These are phyloP conservation scores for Trypanosoma vivax DNA, from an alignment of 208 protist species.

Conservation along the genomic window DNA sequence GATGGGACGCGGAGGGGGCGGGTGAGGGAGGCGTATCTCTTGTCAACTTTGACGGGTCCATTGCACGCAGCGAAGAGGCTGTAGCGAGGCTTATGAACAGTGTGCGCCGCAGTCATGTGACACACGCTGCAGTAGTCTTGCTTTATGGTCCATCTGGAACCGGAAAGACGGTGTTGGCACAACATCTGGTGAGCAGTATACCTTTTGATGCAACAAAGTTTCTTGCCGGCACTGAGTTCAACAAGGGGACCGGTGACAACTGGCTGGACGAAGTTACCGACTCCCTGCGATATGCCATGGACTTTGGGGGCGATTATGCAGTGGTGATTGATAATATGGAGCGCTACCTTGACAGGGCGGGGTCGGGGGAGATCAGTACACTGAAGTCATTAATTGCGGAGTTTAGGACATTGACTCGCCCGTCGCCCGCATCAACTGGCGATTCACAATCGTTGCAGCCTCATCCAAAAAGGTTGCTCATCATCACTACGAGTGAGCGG, in stretches of 20 bases:
- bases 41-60: constrained; percentile 52
- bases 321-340: constrained; percentile 22
- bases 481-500: constrained; percentile 18
- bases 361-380: background rate
- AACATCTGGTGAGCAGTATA: constrained; percentile 21
- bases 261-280: constrained; percentile 1
- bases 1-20: background rate
- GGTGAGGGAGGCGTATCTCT: constrained; percentile 3
- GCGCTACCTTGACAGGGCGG: background rate
- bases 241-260: background rate
- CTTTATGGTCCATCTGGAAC: constrained; percentile 51
- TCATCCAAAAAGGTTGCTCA: constrained; percentile 14
- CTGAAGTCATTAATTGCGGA: constrained; percentile 11
- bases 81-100: constrained; percentile 19
- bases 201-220: constrained; percentile 2
- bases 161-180: constrained; percentile 56
- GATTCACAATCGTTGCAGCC: background rate
- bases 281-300: background rate
- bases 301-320: constrained; percentile 5
- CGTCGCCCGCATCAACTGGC: background rate
- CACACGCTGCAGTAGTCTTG: constrained; percentile 28
- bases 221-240: background rate
- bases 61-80: constrained; percentile 19
- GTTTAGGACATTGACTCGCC: background rate
- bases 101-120: constrained; percentile 32